Evolutionary conservation across 768 basidiomycete species (phyloP), one percentile per base, ranked within the genome.

Genomic region (Boletus sp.): DNA sequence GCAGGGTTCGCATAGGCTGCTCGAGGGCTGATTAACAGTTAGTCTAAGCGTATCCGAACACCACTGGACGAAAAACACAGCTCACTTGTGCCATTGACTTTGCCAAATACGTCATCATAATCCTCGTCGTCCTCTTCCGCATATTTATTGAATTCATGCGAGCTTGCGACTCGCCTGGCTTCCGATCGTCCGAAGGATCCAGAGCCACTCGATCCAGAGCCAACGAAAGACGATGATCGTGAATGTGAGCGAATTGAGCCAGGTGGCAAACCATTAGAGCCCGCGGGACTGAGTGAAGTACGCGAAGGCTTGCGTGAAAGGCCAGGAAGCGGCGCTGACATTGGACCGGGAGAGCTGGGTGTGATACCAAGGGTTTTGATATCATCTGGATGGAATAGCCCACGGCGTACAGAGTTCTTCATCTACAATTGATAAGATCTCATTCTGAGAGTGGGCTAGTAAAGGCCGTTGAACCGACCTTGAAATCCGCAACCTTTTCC

Each of bases 61-160:
- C 47, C 39, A 29, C 32, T 55, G 15, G 9, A 48, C 37, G n/a
- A 50, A 36, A 12, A 54, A 59, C 28, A 15, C 1, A n/a, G 76
- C 88, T 71, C 59, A 90, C 90, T 76, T 11, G 80, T 78, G 28
- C 83, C 83, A 59, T 82, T 88, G 18, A 78, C 79, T 71, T 90
- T 92, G 57, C 84, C 93, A 71, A 98, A 96, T 10, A 98, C 86
- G 70, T 97, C 96, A 47, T 96, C 93, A 65, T 97, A 98, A 68
- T 98, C 93, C 66, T 98, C 87, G 5, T 84, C 90, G 29, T 97
- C 92, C 9, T 84, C 85, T 72, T 96, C 94, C 7, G 90, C 77
- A 71, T 96, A 97, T 69, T 93, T 94, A 20, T 82, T 83, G 60
- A 96, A 87, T 69, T 88, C 90, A 54, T 77, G 77, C 56, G 84